phyloP scores from a whole-genome alignment of 2,329 filamentous ascomycete species.

The Penicillium brevicompactum region DNA sequence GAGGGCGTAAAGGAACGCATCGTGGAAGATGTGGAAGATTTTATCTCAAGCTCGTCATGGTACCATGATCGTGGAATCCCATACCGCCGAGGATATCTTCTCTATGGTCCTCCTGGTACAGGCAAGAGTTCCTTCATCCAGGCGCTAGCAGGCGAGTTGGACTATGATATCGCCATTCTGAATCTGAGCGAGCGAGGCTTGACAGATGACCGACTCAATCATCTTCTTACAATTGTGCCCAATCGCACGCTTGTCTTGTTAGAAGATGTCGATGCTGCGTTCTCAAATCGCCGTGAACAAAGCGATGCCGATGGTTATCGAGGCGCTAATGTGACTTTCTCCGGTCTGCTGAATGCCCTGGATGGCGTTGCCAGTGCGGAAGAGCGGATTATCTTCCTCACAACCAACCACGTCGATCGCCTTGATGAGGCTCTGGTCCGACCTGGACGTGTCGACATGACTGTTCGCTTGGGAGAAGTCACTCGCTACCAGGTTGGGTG shows the following conservation, averaged over 20 bases:
- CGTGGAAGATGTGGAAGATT: slow-evolving; percentile 78
- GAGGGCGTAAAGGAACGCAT: slow-evolving; percentile 80
- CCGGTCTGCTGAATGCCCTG: slow-evolving; percentile 79
- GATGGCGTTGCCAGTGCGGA: slow-evolving; percentile 95
- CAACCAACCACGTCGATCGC: slow-evolving; percentile 89
- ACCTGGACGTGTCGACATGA: slow-evolving; percentile 92
- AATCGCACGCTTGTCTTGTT: slow-evolving; percentile 78
- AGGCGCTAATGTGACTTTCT: slow-evolving; percentile 90
- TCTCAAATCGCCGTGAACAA: slow-evolving; percentile 72
- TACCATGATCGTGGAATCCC: slow-evolving; percentile 94
- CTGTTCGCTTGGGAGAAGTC: slow-evolving; percentile 83
- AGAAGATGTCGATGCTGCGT: slow-evolving; percentile 90
- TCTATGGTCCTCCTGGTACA: slow-evolving; percentile 86
- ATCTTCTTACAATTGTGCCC: slow-evolving; percentile 82
- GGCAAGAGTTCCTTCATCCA: slow-evolving; percentile 97
- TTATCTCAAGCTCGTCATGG: slow-evolving; percentile 78
- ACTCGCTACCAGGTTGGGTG: slow-evolving; percentile 79
- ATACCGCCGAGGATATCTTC: slow-evolving; percentile 83
- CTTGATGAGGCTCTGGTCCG: slow-evolving; percentile 87
- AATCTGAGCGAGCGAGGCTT: slow-evolving; percentile 87
- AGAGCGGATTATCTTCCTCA: slow-evolving; percentile 90
- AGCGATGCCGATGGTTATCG: slow-evolving; percentile 79
- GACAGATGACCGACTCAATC: slow-evolving; percentile 85
- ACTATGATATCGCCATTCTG: slow-evolving; percentile 89
- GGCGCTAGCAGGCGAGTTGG: slow-evolving; percentile 85